phyloP scores from a whole-genome alignment of 345 rosid species.

The Cardamine occulta region DNA sequence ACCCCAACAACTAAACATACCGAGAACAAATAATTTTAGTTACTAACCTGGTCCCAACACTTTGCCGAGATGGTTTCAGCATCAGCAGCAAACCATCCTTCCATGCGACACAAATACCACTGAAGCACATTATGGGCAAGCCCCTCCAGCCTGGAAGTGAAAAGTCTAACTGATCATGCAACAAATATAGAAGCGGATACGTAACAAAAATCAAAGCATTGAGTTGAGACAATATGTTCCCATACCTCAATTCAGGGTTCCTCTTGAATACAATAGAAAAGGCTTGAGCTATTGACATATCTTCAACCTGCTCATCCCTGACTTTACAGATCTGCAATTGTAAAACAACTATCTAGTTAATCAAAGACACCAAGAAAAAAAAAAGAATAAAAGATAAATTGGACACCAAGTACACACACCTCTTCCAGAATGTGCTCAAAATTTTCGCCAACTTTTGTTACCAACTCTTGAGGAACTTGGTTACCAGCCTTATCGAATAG shows the following conservation, averaged over 20 bases:
- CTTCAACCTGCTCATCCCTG: conserved; percentile 68
- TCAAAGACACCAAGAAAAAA: conserved; percentile 15
- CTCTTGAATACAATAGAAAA: conserved; percentile 77
- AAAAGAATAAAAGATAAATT: neutral
- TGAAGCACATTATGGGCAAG: conserved; percentile 82
- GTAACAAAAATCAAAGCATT: neutral
- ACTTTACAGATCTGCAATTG: conserved; percentile 73
- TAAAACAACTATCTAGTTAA: conserved; percentile 34
- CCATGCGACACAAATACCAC: conserved; percentile 98
- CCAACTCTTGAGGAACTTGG: conserved; percentile 84
- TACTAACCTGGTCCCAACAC: conserved; percentile 83
- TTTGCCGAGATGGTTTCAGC: conserved; percentile 88
- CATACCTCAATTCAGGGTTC: conserved; percentile 76
- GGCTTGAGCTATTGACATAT: conserved; percentile 77
- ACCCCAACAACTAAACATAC: conserved; percentile 8
- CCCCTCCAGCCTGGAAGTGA: conserved; percentile 68
- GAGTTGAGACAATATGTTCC: conserved; percentile 22
- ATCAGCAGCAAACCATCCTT: conserved; percentile 99
- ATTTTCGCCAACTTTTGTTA: conserved; percentile 72
- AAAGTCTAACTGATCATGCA: conserved; percentile 10
- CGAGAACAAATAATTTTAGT: neutral
- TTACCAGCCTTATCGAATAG: conserved; percentile 87
- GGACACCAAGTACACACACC: conserved; percentile 49
- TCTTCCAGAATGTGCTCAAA: conserved; percentile 83
- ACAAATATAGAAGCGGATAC: conserved; percentile 1